Conservation (phyloP, 2,329 filamentous ascomycete species). For the Epichloe uncinata region DNA sequence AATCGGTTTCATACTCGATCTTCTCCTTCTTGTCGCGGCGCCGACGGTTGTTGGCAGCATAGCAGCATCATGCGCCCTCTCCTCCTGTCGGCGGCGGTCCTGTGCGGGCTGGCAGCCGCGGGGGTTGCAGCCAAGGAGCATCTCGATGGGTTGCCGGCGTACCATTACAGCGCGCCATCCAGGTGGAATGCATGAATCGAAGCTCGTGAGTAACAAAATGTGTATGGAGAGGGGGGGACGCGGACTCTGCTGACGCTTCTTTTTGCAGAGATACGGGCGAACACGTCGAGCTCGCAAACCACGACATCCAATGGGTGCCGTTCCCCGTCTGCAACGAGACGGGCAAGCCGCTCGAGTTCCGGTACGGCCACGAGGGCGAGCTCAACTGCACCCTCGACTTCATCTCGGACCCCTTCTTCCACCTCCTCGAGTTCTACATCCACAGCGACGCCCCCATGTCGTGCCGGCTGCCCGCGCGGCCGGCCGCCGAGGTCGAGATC, state of each 20-base stretch:
- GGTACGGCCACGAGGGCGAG: slow-evolving; percentile 72
- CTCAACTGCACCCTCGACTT: slow-evolving; percentile 73
- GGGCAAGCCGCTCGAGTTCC: slow-evolving; percentile 63
- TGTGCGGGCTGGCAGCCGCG: neutral
- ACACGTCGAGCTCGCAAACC: slow-evolving; percentile 67
- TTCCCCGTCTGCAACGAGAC: slow-evolving; percentile 91
- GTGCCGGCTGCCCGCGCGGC: slow-evolving; percentile 76
- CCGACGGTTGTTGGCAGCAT: neutral
- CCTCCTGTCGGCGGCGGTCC: neutral
- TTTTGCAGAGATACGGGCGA: slow-evolving; percentile 65
- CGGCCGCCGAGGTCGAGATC: slow-evolving; percentile 41
- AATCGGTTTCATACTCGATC: accelerated
- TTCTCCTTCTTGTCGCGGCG: neutral
- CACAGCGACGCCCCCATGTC: slow-evolving; percentile 89
- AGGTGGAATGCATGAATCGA: slow-evolving; percentile 61
- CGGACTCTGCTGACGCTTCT: neutral
- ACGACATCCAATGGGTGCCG: slow-evolving; percentile 82
- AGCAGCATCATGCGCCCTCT: too few species aligned
- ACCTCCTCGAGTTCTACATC: slow-evolving; percentile 92
- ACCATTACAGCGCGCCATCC: slow-evolving; percentile 54
- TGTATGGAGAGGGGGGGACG: too few species aligned
- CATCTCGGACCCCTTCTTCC: slow-evolving; percentile 69
- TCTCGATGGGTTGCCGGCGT: slow-evolving; percentile 38
- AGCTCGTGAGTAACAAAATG: slow-evolving; percentile 41
- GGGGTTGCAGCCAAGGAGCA: slow-evolving; percentile 14